Evolutionary conservation across 495 filamentous ascomycete species (phyloP).

Genomic region (Tuber umbilicatum): DNA sequence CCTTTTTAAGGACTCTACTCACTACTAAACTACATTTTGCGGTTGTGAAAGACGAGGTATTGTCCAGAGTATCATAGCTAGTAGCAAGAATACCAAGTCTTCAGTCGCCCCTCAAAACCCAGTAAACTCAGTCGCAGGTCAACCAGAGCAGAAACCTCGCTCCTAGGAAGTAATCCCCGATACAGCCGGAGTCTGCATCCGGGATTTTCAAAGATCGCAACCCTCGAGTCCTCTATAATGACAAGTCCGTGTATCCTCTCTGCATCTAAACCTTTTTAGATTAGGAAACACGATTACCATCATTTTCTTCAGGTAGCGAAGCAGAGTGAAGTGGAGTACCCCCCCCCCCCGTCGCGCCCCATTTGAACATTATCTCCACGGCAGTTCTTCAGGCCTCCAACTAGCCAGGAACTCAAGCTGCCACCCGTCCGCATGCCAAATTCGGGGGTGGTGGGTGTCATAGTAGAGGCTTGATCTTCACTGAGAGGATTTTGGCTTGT

Average conservation of each 20-base stretch:
- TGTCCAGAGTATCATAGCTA: not conserved
- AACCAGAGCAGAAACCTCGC: not conserved
- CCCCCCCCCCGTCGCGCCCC: accelerated
- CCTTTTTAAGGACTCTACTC: not conserved
- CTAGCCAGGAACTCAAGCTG: not conserved
- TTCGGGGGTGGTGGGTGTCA: not conserved
- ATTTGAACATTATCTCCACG: not conserved
- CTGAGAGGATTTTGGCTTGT: not conserved
- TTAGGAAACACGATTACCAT: not conserved
- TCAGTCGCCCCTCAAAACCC: not conserved
- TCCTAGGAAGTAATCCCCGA: not conserved
- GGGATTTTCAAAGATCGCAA: not conserved
- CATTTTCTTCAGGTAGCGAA: not conserved
- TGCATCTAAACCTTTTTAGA: not conserved
- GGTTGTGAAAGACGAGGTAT: not conserved
- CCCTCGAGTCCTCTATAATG: not conserved
- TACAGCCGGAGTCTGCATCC: not conserved
- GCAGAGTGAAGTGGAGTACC: not conserved
- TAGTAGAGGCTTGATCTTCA: not conserved
- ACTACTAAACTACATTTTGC: not conserved
- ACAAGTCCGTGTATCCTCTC: not conserved
- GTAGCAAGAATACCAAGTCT: not conserved
- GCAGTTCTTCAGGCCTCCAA: not conserved
- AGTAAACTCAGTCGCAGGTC: not conserved
- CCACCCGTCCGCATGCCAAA: not conserved